These are phyloP conservation scores for Oldenlandia corymbosa DNA, from an alignment of 257 asterid species.

Conservation along the genomic window DNA sequence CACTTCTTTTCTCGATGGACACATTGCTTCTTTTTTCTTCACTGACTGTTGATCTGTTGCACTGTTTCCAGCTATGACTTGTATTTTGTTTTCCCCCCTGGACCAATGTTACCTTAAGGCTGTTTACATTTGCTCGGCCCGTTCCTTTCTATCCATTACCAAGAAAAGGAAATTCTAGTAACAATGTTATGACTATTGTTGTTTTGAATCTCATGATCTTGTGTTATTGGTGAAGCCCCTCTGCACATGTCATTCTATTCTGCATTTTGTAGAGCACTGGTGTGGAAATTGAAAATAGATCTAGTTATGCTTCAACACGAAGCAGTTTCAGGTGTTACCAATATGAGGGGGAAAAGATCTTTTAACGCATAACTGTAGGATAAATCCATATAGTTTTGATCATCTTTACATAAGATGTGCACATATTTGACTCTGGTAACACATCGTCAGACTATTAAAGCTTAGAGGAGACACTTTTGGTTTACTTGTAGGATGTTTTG, in stretches of 20 bases:
- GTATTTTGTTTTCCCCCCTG: neutral
- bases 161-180: neutral
- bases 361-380: neutral
- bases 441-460: neutral
- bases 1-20: neutral
- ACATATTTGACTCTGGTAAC: neutral
- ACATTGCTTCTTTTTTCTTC: too few relatives aligned
- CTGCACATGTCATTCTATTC: neutral
- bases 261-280: neutral
- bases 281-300: neutral
- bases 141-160: neutral
- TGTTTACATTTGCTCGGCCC: neutral
- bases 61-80: neutral
- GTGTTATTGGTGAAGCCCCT: too few relatives aligned
- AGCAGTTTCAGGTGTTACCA: neutral
- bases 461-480: slow-evolving; percentile 6
- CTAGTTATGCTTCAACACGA: neutral
- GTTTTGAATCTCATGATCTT: too few relatives aligned
- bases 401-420: neutral
- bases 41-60: too few relatives aligned
- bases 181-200: too few relatives aligned
- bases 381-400: neutral
- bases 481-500: slow-evolving; percentile 62
- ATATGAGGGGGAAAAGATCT: neutral
- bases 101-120: neutral